Evolutionary conservation across 2,329 filamentous ascomycete species (phyloP).

Genomic region (Colletotrichum tofieldiae): DNA sequence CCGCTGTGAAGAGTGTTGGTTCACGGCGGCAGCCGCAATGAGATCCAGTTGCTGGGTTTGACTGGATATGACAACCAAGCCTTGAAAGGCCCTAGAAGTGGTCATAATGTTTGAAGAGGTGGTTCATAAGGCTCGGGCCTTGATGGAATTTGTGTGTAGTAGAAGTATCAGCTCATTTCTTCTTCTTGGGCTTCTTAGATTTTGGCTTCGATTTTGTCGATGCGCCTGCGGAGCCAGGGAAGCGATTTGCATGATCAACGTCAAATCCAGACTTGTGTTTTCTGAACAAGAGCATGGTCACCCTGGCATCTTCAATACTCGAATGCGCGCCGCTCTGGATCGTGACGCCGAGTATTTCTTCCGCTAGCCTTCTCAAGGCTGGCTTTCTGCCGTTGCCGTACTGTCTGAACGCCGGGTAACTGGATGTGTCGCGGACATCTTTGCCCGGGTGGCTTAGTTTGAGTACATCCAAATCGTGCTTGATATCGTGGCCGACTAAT

Average conservation of each 20-base stretch:
- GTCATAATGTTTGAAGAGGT: not conserved
- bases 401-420: conserved; percentile 81
- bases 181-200: conserved; percentile 60
- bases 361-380: conserved; percentile 72
- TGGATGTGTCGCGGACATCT: conserved; percentile 89
- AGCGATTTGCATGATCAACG: conserved; percentile 81
- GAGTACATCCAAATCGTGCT: conserved; percentile 84
- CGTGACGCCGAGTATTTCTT: conserved; percentile 71
- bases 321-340: conserved; percentile 77
- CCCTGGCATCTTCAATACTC: conserved; percentile 85
- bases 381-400: conserved; percentile 79
- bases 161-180: conserved; percentile 52
- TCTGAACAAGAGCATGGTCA: conserved; percentile 90
- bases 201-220: conserved; percentile 51
- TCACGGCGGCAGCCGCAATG: not conserved
- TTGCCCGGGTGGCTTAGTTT: conserved; percentile 83
- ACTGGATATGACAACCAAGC: not conserved
- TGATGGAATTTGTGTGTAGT: not conserved
- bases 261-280: conserved; percentile 90
- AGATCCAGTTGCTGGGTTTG: not conserved
- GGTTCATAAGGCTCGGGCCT: not conserved
- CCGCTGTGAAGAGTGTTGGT: conserved; percentile 64
- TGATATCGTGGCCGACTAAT: conserved; percentile 87
- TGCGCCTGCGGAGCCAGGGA: conserved; percentile 52
- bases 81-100: not conserved